Percentiles rank a stretch among this genome's conserved stretches.
These are phyloP conservation scores for Dendryphion nanum DNA, from an alignment of 2,329 filamentous ascomycete species.

Conservation along the genomic window DNA sequence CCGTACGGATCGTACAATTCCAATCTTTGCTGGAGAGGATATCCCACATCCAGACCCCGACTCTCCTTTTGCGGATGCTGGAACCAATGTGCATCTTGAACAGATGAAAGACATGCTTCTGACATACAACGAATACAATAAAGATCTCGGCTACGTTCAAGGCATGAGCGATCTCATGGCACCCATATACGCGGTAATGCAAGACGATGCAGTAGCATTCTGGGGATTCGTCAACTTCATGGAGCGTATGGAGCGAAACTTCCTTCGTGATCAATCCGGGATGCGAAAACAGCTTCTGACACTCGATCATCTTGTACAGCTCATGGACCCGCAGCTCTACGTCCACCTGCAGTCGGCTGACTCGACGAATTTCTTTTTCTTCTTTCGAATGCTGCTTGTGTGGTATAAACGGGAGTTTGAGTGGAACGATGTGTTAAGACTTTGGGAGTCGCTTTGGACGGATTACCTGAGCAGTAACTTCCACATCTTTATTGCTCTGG, in stretches of 20 bases:
- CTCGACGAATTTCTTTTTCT: constrained; percentile 99
- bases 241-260: constrained; percentile 97
- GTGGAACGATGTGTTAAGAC: constrained; percentile 78
- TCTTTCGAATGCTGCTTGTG: constrained; percentile 97
- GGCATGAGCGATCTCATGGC: constrained; percentile 97
- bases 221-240: constrained; percentile 97
- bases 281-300: constrained; percentile 91
- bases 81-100: constrained; percentile 96
- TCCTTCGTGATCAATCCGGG: constrained; percentile 89
- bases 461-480: constrained; percentile 87
- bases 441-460: constrained; percentile 96
- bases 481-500: constrained; percentile 89
- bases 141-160: constrained; percentile 92
- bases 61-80: constrained; percentile 87
- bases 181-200: constrained; percentile 93
- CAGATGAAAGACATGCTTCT: constrained; percentile 99
- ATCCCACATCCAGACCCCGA: constrained; percentile 95
- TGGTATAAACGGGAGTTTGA: constrained; percentile 99
- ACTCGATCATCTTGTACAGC: constrained; percentile 90
- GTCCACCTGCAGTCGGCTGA: constrained; percentile 85
- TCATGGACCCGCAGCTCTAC: constrained; percentile 95
- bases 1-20: constrained; percentile 88
- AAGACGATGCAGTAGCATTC: constrained; percentile 95
- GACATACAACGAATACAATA: constrained; percentile 98
- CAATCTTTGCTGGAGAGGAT: constrained; percentile 95